Conservation (phyloP, 768 basidiomycete species). For the Rossbeevera mucosa region DNA sequence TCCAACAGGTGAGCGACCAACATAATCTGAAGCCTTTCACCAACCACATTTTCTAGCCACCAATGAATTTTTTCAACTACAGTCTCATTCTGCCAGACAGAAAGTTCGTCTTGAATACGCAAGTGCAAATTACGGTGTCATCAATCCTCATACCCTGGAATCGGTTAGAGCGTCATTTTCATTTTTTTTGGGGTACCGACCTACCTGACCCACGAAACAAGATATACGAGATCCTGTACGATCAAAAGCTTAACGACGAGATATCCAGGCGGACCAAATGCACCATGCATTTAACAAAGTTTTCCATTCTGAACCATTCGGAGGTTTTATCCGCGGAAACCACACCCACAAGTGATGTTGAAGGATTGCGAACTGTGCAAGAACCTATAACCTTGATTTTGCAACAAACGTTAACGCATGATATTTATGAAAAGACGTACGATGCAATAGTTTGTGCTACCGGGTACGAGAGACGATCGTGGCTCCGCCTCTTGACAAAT, state of each 20-base stretch:
- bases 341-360: neutral
- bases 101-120: conserved; percentile 41
- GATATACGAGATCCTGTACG: conserved; percentile 50
- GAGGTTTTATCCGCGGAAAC: conserved; percentile 31
- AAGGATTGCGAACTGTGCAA: neutral
- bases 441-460: conserved; percentile 50
- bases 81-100: conserved; percentile 34
- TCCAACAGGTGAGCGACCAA: conserved; percentile 36
- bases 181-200: neutral
- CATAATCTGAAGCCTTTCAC: neutral
- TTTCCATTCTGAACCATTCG: conserved; percentile 37
- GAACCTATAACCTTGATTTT: conserved; percentile 26
- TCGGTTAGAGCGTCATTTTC: conserved; percentile 24
- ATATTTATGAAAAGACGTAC: conserved; percentile 34
- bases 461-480: conserved; percentile 48
- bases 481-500: conserved; percentile 39
- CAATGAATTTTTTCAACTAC: conserved; percentile 36
- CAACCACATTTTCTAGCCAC: conserved; percentile 31
- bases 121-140: conserved; percentile 50
- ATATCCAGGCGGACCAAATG: conserved; percentile 34
- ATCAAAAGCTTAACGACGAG: conserved; percentile 42
- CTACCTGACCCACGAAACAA: conserved; percentile 15
- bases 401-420: conserved; percentile 36
- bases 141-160: conserved; percentile 46
- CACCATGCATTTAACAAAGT: conserved; percentile 10